Evolutionary conservation across 208 protist genomes (phyloP).

Genomic region (Angomonas deanei): DNA sequence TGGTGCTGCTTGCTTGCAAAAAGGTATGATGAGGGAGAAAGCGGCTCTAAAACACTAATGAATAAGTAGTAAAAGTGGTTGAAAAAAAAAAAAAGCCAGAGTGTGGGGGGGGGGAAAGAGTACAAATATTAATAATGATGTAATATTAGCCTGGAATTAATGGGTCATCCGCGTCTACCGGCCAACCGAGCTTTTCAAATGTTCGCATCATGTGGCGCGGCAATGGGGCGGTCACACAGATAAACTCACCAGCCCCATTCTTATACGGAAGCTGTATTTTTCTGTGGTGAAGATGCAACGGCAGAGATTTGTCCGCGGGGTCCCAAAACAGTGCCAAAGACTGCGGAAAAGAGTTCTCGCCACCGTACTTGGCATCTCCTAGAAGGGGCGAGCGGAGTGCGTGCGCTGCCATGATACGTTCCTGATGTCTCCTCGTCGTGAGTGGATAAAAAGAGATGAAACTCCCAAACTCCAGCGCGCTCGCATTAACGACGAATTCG

Average conservation of each 20-base stretch:
- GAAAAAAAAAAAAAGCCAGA: not conserved
- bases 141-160: slow-evolving; percentile 73
- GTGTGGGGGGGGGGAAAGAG: not conserved
- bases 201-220: slow-evolving; percentile 87
- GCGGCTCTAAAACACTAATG: not conserved
- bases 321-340: slow-evolving; percentile 83
- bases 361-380: slow-evolving; percentile 91
- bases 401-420: slow-evolving; percentile 89
- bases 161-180: slow-evolving; percentile 78
- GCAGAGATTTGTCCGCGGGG: slow-evolving; percentile 66
- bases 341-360: slow-evolving; percentile 80
- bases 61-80: not conserved
- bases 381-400: slow-evolving; percentile 83
- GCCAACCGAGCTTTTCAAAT: slow-evolving; percentile 86
- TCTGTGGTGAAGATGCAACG: slow-evolving; percentile 83
- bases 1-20: not conserved
- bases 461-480: slow-evolving; percentile 77
- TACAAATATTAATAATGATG: not conserved
- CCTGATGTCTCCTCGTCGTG: slow-evolving; percentile 83
- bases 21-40: not conserved
- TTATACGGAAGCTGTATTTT: slow-evolving; percentile 92
- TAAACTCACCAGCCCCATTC: slow-evolving; percentile 70
- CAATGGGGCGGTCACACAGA: slow-evolving; percentile 83
- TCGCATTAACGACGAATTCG: slow-evolving; percentile 90
- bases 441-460: slow-evolving; percentile 90